Percentiles rank a stretch among this genome's conserved stretches.
phyloP scores from a whole-genome alignment of 495 filamentous ascomycete species.

The Cercophora newfieldiana region DNA sequence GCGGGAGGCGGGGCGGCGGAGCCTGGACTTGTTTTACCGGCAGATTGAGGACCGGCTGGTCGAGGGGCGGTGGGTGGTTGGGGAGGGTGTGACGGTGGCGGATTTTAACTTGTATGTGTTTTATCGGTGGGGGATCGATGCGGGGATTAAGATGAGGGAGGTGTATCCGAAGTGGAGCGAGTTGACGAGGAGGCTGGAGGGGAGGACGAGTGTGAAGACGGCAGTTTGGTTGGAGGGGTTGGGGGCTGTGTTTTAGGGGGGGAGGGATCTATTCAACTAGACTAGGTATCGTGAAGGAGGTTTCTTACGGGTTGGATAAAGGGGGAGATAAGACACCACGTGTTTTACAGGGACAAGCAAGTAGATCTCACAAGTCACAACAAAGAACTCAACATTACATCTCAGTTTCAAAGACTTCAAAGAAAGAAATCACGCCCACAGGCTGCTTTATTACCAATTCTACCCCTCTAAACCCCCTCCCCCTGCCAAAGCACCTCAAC shows the following conservation, averaged over 20 bases:
- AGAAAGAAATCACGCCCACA: background rate
- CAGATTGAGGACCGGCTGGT: conserved; percentile 6
- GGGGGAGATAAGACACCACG: too few relatives aligned
- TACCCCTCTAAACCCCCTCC: too few relatives aligned
- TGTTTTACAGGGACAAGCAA: too few relatives aligned
- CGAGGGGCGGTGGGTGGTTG: background rate
- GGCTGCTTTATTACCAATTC: background rate
- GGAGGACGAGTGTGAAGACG: background rate
- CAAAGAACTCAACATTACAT: too few relatives aligned
- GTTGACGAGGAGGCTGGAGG: background rate
- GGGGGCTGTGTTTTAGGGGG: background rate
- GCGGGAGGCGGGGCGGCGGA: background rate
- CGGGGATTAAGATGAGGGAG: conserved; percentile 1
- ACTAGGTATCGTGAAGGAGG: too few relatives aligned
- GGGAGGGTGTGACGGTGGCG: background rate
- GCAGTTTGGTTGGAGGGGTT: background rate
- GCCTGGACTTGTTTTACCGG: background rate
- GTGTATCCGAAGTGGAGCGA: background rate
- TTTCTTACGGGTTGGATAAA: background rate
- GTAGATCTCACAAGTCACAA: too few relatives aligned
- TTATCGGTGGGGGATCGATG: conserved; percentile 6
- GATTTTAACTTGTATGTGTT: conserved; percentile 15
- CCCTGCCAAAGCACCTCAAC: background rate
- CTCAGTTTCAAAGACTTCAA: background rate
- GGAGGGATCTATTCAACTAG: too few relatives aligned